Evolutionary conservation across 192 early-diverging fungal species (phyloP), one percentile per base, ranked within the genome.

Genomic region (Umbelopsis sp.): DNA sequence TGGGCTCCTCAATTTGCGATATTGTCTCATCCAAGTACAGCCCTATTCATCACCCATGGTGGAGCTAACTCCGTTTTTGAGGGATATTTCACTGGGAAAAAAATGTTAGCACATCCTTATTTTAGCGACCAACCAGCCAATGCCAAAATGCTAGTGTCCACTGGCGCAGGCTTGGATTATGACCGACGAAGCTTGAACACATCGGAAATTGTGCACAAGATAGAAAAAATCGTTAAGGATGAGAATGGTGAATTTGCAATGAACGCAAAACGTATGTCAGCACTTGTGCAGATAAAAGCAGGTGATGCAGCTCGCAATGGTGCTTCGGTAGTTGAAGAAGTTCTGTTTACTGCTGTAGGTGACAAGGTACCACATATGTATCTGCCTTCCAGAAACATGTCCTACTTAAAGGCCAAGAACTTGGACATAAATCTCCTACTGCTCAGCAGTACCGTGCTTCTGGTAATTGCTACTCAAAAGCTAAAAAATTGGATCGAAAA

Each of bases 1-100:
- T 78, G 68, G 71, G 65, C 72, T 1, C 76, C 75, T 23, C 79
- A 80, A 51, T 55, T 77, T 18, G 64, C 75, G 1, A 49, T 75
- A 16, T 51, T 78, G 12, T 67, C 50, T 2, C 79, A 81, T 70
- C 21, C 64, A 1, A 69, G 70, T 30, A 69, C 69, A 16, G 30
- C 61, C 20, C 1, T 75, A n/a, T 81, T 78, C 45, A 33, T 80
- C 22, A 71, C 67, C 12, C 71, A 80, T 25, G 68, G 68, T n/a
- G 79, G 79, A 12, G 21, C 46, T 18, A 65, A 65, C 5, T 78
- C 76, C 18, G 44, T 68, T 20, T 49, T 71, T 35, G 79, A 80
- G 58, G 21, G 72, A 4, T 37, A 78, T 6, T 80, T 78, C 44
- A 69, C 49, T 20, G 72, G 64, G 4, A 61, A 46, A 20, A 73